Percentiles rank a stretch among this genome's conserved stretches.
phyloP scores from a whole-genome alignment of 2,329 filamentous ascomycete genomes.

The Hymenoscyphus repandus region DNA sequence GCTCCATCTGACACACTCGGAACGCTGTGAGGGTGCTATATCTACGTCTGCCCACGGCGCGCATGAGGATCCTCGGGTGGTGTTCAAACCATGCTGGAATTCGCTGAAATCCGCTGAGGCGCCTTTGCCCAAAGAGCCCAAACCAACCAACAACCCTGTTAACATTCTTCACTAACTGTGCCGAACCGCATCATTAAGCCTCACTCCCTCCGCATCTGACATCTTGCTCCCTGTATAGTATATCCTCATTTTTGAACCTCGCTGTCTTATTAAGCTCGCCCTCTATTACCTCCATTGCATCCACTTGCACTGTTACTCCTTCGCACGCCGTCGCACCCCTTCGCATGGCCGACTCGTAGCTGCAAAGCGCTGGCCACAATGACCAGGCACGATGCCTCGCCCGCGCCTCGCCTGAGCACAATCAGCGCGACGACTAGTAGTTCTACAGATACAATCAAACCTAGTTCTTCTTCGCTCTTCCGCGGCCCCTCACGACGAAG shows the following conservation, averaged over 20 bases:
- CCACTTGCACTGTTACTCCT: conserved; percentile 3
- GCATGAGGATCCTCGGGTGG: too few species aligned
- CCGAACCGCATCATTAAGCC: neutral
- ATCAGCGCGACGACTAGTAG: conserved; percentile 59
- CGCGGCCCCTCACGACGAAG: conserved; percentile 26
- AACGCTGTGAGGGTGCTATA: too few species aligned
- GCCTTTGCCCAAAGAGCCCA: neutral
- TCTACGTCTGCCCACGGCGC: too few species aligned
- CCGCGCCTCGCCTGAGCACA: conserved; percentile 55
- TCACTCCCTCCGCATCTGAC: neutral
- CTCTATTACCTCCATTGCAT: conserved; percentile 1
- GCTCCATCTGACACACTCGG: too few species aligned
- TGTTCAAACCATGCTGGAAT: too few species aligned
- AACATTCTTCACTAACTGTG: neutral
- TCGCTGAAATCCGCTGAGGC: too few species aligned
- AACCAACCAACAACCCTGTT: neutral
- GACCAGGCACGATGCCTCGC: conserved; percentile 59
- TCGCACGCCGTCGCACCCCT: conserved; percentile 1
- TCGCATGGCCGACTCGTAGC: conserved; percentile 27
- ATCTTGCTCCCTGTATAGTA: neutral
- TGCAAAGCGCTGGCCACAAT: conserved; percentile 40
- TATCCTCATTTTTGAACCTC: neutral
- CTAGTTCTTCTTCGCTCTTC: conserved; percentile 27
- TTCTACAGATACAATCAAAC: conserved; percentile 58
- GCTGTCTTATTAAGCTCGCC: neutral